Conservation (phyloP, 495 filamentous ascomycete genomes). For the Chaetomium tenue region DNA sequence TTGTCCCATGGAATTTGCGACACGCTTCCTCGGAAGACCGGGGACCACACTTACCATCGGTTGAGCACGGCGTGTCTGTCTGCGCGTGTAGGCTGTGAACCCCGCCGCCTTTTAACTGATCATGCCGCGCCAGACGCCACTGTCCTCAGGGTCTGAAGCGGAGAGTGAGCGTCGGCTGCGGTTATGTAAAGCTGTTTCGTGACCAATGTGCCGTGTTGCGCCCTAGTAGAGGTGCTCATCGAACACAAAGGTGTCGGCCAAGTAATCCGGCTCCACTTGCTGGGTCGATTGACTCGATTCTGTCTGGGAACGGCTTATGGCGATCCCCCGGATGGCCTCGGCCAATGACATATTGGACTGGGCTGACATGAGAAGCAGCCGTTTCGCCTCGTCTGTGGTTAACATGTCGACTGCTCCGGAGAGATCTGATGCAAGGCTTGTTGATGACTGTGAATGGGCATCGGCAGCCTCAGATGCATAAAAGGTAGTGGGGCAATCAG, state of each 20-base stretch:
- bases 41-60: too few species aligned
- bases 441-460: background rate
- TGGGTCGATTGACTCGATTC: too few species aligned
- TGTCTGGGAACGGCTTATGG: background rate
- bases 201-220: background rate
- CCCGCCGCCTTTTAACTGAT: too few species aligned
- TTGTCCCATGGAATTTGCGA: too few species aligned
- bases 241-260: constrained; percentile 5
- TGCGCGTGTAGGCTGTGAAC: too few species aligned
- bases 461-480: background rate
- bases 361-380: constrained; percentile 18
- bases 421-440: background rate
- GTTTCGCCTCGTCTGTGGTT: constrained; percentile 15
- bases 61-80: too few species aligned
- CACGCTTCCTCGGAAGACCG: too few species aligned
- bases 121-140: too few species aligned
- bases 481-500: background rate
- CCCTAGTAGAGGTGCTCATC: background rate
- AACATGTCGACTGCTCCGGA: constrained; percentile 12
- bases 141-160: too few species aligned
- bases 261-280: background rate
- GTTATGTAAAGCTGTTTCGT: background rate
- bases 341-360: constrained; percentile 17
- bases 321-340: constrained; percentile 13
- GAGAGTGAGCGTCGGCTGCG: too few species aligned